Conservation (phyloP, 2,329 filamentous ascomycete genomes). For the Aspergillus ibericus region DNA sequence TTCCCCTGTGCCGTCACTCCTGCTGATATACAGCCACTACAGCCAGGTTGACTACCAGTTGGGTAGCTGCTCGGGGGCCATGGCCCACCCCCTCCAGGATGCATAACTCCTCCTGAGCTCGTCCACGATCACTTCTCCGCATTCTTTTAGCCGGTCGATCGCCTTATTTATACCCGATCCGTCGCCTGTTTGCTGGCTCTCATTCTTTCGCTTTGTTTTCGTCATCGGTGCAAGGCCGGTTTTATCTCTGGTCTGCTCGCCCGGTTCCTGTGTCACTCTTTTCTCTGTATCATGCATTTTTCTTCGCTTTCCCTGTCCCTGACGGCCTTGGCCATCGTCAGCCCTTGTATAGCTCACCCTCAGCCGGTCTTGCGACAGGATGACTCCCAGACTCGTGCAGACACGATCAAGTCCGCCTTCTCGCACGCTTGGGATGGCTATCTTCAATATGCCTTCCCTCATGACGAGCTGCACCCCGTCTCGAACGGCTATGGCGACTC, state of each 20-base stretch:
- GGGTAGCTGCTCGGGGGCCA: not conserved
- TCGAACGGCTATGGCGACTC: constrained; percentile 67
- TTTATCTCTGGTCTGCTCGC: not conserved
- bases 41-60: not conserved
- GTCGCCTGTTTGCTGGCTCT: constrained; percentile 13
- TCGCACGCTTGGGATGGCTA: constrained; percentile 72
- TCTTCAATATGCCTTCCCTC: constrained; percentile 70
- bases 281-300: constrained; percentile 26
- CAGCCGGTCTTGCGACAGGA: constrained; percentile 14
- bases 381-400: constrained; percentile 46
- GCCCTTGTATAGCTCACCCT: constrained; percentile 25
- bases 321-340: constrained; percentile 25
- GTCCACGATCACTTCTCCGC: not conserved
- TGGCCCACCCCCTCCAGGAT: not conserved
- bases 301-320: constrained; percentile 25
- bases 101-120: not conserved
- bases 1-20: not conserved
- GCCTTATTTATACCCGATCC: constrained; percentile 9
- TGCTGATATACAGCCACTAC: too few relatives aligned
- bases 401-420: constrained; percentile 68
- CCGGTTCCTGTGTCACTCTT: constrained; percentile 9
- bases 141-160: constrained; percentile 1
- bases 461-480: constrained; percentile 72
- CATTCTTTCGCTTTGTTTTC: constrained; percentile 12
- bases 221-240: not conserved